These are phyloP conservation scores for Austroboletus olivaceoglutinosus DNA, from an alignment of 1,284 basidiomycete species.

Conservation along the genomic window DNA sequence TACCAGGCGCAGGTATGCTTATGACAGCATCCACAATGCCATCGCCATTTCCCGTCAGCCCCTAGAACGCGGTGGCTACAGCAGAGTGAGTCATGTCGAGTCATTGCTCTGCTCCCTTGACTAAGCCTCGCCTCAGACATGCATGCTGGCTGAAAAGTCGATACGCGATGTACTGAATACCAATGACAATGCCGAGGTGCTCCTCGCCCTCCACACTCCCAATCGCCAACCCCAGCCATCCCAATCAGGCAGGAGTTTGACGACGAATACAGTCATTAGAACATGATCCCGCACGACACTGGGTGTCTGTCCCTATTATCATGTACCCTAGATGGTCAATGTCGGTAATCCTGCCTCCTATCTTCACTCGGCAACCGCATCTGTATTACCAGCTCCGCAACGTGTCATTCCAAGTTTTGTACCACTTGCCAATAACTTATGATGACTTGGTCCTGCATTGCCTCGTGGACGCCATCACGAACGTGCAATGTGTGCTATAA, in stretches of 20 bases:
- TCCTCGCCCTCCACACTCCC: slow-evolving; percentile 57
- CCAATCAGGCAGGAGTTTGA: slow-evolving; percentile 15
- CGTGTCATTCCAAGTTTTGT: slow-evolving; percentile 18
- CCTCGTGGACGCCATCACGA: slow-evolving; percentile 1
- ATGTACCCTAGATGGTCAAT: slow-evolving; percentile 8
- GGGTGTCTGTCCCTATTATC: slow-evolving; percentile 8
- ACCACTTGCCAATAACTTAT: slow-evolving; percentile 24
- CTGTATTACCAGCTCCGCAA: slow-evolving; percentile 25
- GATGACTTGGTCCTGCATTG: neutral
- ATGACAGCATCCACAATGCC: slow-evolving; percentile 76
- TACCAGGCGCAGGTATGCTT: slow-evolving; percentile 64
- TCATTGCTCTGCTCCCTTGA: neutral
- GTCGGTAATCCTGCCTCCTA: slow-evolving; percentile 8
- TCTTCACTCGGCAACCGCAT: slow-evolving; percentile 17
- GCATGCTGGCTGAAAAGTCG: slow-evolving; percentile 65
- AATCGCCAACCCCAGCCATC: slow-evolving; percentile 12
- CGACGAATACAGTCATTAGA: slow-evolving; percentile 21
- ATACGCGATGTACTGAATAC: slow-evolving; percentile 65
- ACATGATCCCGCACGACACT: slow-evolving; percentile 19
- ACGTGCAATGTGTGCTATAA: neutral
- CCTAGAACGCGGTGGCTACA: slow-evolving; percentile 68
- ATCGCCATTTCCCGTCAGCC: slow-evolving; percentile 65
- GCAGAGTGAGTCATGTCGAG: slow-evolving; percentile 51
- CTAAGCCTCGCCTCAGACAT: slow-evolving; percentile 46
- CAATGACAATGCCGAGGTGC: slow-evolving; percentile 59